Evolutionary conservation across 805 yeast species (phyloP), one percentile per base, ranked within the genome.

Genomic region (Zygosaccharomyces lentus): DNA sequence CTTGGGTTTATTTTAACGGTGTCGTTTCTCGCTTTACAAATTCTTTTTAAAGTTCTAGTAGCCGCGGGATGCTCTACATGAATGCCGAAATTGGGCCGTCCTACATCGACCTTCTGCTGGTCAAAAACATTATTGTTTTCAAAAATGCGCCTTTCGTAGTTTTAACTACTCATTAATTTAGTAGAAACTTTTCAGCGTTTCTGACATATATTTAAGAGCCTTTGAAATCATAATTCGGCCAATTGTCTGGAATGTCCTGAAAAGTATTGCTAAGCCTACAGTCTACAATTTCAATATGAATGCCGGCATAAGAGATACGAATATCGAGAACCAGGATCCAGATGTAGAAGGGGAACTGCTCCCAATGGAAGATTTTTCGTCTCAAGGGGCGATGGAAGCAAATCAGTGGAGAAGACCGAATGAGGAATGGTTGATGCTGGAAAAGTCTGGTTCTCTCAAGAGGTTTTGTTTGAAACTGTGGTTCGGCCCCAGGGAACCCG

Each of bases 401-500:
- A 25, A 9, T 31, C 12, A 43, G 9, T n/a, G 9, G 16, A 24
- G 25, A 34, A 31, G 37, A 9, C 19, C 34, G 6, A 41, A 37
- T 23, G 51, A 43, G 40, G 48, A 57, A 49, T 62, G 66, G 68
- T 34, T 45, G 2, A 19, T 54, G 2, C 45, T 55, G 17, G 38
- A 54, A 19, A 34, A 49, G 4, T 41, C 54, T 8, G 50, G 52
- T 35, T 43, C 44, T 5, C 6, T 61, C 3, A 51, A 43, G 23
- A 50, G 56, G 7, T 57, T 72, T 32, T 46, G 71, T 15, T 47
- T 53, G n/a, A 56, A 52, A 16, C 19, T 77, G 1, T 77, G 85
- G 82, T 45, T 65, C n/a, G 87, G 89, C 1, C 87, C 88, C 0
- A 55, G 49, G 1, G 52, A 54, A 2, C 73, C 78, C 1, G 47